Conservation (phyloP, 2,329 filamentous ascomycete genomes). For the Diaporthe aspalathi region DNA sequence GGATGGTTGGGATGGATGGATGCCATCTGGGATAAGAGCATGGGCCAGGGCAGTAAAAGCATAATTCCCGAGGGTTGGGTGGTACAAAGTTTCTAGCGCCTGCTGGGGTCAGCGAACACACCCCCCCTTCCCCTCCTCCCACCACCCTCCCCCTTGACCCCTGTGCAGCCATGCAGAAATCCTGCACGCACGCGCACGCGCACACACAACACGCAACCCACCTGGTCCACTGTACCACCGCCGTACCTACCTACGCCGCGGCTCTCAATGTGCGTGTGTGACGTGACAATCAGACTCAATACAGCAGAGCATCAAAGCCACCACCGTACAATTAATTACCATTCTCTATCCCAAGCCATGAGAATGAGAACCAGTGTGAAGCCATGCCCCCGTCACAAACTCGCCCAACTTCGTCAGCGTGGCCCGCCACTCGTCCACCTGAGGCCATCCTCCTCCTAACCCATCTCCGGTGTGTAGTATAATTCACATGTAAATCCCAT, state of each 20-base stretch:
- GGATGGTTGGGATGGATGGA: background rate
- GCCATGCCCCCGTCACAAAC: background rate
- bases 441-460: background rate
- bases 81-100: slow-evolving; percentile 37
- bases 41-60: slow-evolving; percentile 5
- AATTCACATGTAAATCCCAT: background rate
- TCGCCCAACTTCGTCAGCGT: no score
- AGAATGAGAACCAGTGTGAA: no score
- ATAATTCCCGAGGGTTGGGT: slow-evolving; percentile 40
- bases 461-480: background rate
- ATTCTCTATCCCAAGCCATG: background rate
- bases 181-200: no score
- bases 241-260: background rate
- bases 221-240: slow-evolving; percentile 10
- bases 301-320: background rate
- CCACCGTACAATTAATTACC: background rate
- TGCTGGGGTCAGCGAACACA: background rate
- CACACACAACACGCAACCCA: no score
- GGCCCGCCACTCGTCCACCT: no score
- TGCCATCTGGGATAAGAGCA: background rate
- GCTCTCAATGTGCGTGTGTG: background rate
- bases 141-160: background rate
- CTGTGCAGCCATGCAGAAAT: background rate
- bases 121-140: background rate
- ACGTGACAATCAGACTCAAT: no score